phyloP scores from a whole-genome alignment of 306 rosid genomes.

The Begonia loranthoides region DNA sequence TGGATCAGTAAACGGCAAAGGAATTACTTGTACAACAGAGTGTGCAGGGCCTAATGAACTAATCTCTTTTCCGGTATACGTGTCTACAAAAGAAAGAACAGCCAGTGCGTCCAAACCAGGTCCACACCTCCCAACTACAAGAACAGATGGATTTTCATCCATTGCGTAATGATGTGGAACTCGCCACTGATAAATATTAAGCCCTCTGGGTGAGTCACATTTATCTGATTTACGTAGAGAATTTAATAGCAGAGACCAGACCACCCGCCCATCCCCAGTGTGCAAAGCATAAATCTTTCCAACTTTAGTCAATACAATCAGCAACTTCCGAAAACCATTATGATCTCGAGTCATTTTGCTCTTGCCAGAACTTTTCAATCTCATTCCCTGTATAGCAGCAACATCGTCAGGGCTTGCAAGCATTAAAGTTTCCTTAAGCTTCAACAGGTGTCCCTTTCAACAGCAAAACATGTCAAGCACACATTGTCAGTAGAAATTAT shows the following conservation, averaged over 20 bases:
- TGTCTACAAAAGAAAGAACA: slow-evolving; percentile 74
- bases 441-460: slow-evolving; percentile 75
- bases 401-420: slow-evolving; percentile 85
- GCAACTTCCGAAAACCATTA: slow-evolving; percentile 90
- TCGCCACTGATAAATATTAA: slow-evolving; percentile 92
- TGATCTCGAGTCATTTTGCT: slow-evolving; percentile 98
- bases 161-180: slow-evolving; percentile 90
- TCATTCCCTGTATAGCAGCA: slow-evolving; percentile 70
- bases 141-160: slow-evolving; percentile 87
- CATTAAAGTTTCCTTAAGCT: slow-evolving; percentile 95
- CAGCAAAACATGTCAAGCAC: slow-evolving; percentile 16
- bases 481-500: slow-evolving; percentile 14
- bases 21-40: slow-evolving; percentile 59
- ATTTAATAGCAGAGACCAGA: slow-evolving; percentile 68
- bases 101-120: slow-evolving; percentile 41
- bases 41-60: slow-evolving; percentile 39
- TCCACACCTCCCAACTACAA: slow-evolving; percentile 71
- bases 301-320: slow-evolving; percentile 74
- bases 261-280: slow-evolving; percentile 86
- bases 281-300: slow-evolving; percentile 95
- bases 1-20: slow-evolving; percentile 76
- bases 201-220: slow-evolving; percentile 57
- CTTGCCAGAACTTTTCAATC: slow-evolving; percentile 78
- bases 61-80: slow-evolving; percentile 66
- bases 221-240: slow-evolving; percentile 49